phyloP scores from a whole-genome alignment of 495 filamentous ascomycete species.

The Podospora sp. region DNA sequence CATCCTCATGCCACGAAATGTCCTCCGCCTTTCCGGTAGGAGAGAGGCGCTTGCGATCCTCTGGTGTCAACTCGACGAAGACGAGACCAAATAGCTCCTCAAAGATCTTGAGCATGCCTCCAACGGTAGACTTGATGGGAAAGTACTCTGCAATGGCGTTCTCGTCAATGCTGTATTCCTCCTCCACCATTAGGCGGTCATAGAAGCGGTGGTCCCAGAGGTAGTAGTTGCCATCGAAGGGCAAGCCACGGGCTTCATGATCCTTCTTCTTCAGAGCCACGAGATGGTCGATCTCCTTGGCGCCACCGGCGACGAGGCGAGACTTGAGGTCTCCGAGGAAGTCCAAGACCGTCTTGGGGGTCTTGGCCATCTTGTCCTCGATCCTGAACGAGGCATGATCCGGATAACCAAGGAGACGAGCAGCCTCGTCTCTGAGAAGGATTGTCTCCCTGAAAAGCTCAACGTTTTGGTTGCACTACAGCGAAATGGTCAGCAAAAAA shows the following conservation, averaged over 20 bases:
- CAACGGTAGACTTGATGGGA: slow-evolving; percentile 79
- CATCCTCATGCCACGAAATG: slow-evolving; percentile 63
- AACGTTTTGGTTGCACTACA: slow-evolving; percentile 76
- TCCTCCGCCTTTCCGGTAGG: slow-evolving; percentile 60
- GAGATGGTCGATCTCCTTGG: slow-evolving; percentile 72
- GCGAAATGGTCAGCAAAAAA: slow-evolving; percentile 9
- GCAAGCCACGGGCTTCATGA: slow-evolving; percentile 55
- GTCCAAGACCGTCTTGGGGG: slow-evolving; percentile 76
- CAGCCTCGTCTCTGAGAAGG: slow-evolving; percentile 87
- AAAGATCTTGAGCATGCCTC: slow-evolving; percentile 92
- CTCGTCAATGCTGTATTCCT: slow-evolving; percentile 86
- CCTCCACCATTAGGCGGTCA: slow-evolving; percentile 88
- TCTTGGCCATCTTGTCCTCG: slow-evolving; percentile 98
- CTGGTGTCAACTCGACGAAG: slow-evolving; percentile 75
- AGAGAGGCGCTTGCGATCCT: slow-evolving; percentile 51
- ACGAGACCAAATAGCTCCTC: slow-evolving; percentile 89
- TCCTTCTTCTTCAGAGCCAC: slow-evolving; percentile 81
- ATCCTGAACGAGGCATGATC: slow-evolving; percentile 91
- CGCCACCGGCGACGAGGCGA: slow-evolving; percentile 74
- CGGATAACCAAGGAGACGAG: slow-evolving; percentile 85
- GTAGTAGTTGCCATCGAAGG: slow-evolving; percentile 75
- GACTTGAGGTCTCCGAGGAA: slow-evolving; percentile 81
- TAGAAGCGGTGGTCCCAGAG: slow-evolving; percentile 88
- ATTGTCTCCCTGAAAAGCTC: slow-evolving; percentile 86
- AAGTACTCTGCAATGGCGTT: slow-evolving; percentile 93